Evolutionary conservation across 2,329 filamentous ascomycete species (phyloP), one percentile per base, ranked within the genome.

Genomic region (Fusarium tanahbumbuense): DNA sequence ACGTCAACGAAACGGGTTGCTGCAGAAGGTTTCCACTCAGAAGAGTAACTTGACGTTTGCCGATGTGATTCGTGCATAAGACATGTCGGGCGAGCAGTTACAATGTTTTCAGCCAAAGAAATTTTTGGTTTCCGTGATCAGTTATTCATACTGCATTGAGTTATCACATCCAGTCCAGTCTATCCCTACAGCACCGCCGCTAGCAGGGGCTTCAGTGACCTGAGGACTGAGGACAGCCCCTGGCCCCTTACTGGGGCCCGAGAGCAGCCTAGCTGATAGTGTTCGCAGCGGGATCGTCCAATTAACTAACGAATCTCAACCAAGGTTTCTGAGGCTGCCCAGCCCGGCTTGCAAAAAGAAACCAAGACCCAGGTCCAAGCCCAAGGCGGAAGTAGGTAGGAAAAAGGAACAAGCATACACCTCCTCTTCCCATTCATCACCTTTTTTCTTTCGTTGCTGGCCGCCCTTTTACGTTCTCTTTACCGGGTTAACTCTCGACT

Each of bases 391-490:
- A 61, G 46, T n/a, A 69, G 60, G 55, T 18, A 67, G 60, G 64
- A 67, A 71, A 71, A 71, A 71, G 69, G 56, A 72, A 72, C 66
- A 56, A 72, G 61, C 69, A 72, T 53, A 56, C 54, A 58, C 45
- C 53, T 66, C 59, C 65, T 70, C 70, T 52, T 64, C 59, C 60
- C 67, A 56, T 68, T 52, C 60, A 56, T 64, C 67, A 48, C 59
- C 59, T 71, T 74, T 74, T 63, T 69, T 40, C 59, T 75, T 75
- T 65, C 61, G 56, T 73, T 64, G 45, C 53, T 63, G 50, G 53
- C 63, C 60, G 52, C 64, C 62, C 52, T 60, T 22, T 70, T 65
- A 64, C 68, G 46, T 57, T 67, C 68, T 58, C 56, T 70, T 60
- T 59, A 61, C 34, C 40, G 54, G 22, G 25, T 50, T 68, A 55